Evolutionary conservation across 306 rosid species (phyloP).

Genomic region (Cucumis sativus): Cucumber_9930_V3 NC_026661.2:12200501-12201000

Average conservation of each 20-base stretch:
- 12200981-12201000: constrained; percentile 90
- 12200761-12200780: background rate
- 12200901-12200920: constrained; percentile 97
- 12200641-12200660: background rate
- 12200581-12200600: background rate
- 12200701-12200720: background rate
- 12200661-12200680: background rate
- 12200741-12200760: too few species aligned
- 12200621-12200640: background rate
- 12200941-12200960: constrained; percentile 87
- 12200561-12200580: background rate
- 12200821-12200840: too few species aligned
- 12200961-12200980: constrained; percentile 87
- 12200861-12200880: constrained; percentile 60
- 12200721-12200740: background rate
- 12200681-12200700: background rate
- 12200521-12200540: background rate
- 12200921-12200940: constrained; percentile 91
- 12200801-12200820: too few species aligned
- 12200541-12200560: constrained; percentile 18
- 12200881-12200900: constrained; percentile 92
- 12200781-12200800: background rate
- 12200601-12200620: background rate
- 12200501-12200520: background rate
- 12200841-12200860: constrained; percentile 59